Evolutionary conservation across 1,284 basidiomycete genomes (phyloP).

Genomic region (Ceratobasidium sp.): DNA sequence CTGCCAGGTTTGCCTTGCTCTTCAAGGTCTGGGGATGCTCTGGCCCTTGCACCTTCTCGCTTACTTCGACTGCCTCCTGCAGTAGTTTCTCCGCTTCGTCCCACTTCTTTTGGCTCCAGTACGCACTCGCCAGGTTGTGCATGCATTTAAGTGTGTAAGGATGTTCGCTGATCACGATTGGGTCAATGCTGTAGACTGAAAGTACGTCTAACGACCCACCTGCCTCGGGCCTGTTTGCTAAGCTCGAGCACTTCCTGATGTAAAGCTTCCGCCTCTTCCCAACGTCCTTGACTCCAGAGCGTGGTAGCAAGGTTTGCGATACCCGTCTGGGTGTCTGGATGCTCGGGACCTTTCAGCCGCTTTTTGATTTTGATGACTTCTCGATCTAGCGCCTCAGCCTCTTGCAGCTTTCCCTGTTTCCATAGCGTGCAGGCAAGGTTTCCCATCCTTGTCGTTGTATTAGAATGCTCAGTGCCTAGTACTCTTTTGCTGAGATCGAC

Average conservation of each 20-base stretch:
- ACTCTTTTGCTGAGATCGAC: neutral
- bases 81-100: conserved; percentile 14
- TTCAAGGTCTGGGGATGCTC: conserved; percentile 19
- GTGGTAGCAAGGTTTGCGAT: conserved; percentile 18
- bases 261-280: conserved; percentile 7
- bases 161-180: conserved; percentile 1
- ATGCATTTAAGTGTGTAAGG: conserved; percentile 12
- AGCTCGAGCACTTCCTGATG: conserved; percentile 17
- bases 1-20: conserved; percentile 15
- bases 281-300: conserved; percentile 6
- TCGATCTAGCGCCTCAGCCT: conserved; percentile 3
- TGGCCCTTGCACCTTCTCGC: neutral
- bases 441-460: conserved; percentile 11
- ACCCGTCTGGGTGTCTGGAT: conserved; percentile 8
- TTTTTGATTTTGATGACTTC: conserved; percentile 10
- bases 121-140: conserved; percentile 19
- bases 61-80: conserved; percentile 18
- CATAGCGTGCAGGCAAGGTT: conserved; percentile 27
- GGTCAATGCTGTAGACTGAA: no score
- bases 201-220: no score
- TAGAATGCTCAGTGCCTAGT: conserved; percentile 16
- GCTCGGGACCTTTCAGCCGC: neutral
- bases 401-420: conserved; percentile 19
- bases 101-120: neutral
- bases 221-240: conserved; percentile 3